Base-by-base conservation (phyloP, 2,329 filamentous ascomycete species). In the Nothophoma quercina region DNA sequence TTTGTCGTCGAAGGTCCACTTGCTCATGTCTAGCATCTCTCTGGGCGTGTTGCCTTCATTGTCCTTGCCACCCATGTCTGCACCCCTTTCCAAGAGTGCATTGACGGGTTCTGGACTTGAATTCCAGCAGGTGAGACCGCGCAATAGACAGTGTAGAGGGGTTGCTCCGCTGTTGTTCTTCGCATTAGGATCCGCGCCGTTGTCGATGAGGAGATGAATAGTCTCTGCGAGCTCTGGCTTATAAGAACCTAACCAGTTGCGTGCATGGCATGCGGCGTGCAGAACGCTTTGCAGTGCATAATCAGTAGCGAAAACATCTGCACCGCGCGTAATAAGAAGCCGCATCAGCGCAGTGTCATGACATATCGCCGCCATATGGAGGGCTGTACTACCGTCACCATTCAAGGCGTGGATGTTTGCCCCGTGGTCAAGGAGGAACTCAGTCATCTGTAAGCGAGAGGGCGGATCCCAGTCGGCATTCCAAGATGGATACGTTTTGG, bases 71-170 rank as follows among this genome's bases (percentile, higher is more conserved):
- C 36, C 7, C 10, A 26, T 22, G 15, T 36, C 21, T 1, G 38
- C 42, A 9, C 42, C 42, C 36, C 42, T 42, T 28, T 33, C 19
- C 30, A 52, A 25, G 23, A 47, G 30, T 16, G 28, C 18, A 32
- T 47, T 32, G 30, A 42, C 26, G 6, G 30, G 2, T 23, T 22
- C 23, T 21, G 25, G 42, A 3, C 15, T 12, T 13, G 25, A 38
- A 13, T 7, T 21, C 7, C 1, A 7, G n/a, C 3, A 2, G 12
- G 9, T 8, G 12, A 26, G 29, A 8, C 29, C 15, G 13, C 42
- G 10, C 19, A 32, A 7, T 4, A 36, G 16, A 25, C 26, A 32
- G 49, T 30, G 30, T 22, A 32, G 30, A 7, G 39, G 36, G 4
- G 35, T 30, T 16, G 28, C n/a, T 9, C 25, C 25, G 15, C 6